Conservation (phyloP, 2,329 filamentous ascomycete species). For the Colletotrichum chlorophyti region DNA sequence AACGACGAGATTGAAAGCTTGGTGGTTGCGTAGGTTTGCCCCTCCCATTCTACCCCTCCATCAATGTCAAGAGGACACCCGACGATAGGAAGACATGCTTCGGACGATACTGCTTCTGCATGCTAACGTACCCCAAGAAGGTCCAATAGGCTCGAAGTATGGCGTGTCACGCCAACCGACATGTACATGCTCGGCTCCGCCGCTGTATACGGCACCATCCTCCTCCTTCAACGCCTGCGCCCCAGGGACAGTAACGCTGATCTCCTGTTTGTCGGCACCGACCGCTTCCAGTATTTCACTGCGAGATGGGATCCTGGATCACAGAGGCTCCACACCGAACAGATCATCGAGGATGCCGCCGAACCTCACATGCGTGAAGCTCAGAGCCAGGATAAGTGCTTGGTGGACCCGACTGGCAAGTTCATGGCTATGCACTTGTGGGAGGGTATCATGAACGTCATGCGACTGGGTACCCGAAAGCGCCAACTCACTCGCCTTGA, state of each 20-base stretch:
- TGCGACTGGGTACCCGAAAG: slow-evolving; percentile 56
- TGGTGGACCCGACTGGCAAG: slow-evolving; percentile 80
- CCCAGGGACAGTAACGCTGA: slow-evolving; percentile 79
- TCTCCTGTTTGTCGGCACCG: slow-evolving; percentile 90
- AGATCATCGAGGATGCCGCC: slow-evolving; percentile 58
- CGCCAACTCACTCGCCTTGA: slow-evolving; percentile 51
- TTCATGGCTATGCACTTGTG: slow-evolving; percentile 65
- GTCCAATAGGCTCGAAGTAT: slow-evolving; percentile 86
- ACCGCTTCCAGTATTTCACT: slow-evolving; percentile 90
- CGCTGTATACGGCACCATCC: slow-evolving; percentile 83
- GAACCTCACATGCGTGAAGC: slow-evolving; percentile 75
- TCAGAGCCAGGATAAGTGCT: slow-evolving; percentile 81
- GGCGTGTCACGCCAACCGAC: slow-evolving; percentile 70
- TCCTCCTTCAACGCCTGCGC: slow-evolving; percentile 81
- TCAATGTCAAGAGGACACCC: background rate
- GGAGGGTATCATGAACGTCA: slow-evolving; percentile 65
- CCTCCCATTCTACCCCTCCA: slow-evolving; percentile 2
- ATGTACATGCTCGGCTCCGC: slow-evolving; percentile 72
- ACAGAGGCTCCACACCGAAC: slow-evolving; percentile 56
- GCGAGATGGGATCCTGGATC: slow-evolving; percentile 76
- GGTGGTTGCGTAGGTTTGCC: slow-evolving; percentile 77
- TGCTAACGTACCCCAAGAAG: slow-evolving; percentile 63
- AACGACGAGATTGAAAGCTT: slow-evolving; percentile 74
- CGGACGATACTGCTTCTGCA: background rate
- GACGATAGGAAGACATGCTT: background rate